Evolutionary conservation across 768 basidiomycete genomes (phyloP).

Genomic region (Boletus bicolor): DNA sequence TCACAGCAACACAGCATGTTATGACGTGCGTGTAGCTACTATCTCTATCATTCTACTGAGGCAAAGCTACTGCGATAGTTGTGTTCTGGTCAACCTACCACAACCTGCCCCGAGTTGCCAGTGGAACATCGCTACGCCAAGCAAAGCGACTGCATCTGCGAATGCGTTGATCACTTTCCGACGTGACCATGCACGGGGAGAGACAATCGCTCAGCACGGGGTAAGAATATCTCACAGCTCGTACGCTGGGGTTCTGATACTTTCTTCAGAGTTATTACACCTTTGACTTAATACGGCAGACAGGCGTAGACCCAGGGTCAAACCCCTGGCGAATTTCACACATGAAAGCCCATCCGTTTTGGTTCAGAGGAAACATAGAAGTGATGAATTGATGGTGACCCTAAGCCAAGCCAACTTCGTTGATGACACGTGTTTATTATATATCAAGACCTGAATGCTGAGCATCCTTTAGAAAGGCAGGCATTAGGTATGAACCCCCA

Average conservation of each 20-base stretch:
- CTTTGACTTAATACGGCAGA: slow-evolving; percentile 22
- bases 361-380: slow-evolving; percentile 28
- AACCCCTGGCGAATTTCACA: slow-evolving; percentile 28
- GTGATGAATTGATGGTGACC: slow-evolving; percentile 16
- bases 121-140: slow-evolving; percentile 20
- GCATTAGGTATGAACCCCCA: background rate
- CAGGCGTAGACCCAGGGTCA: slow-evolving; percentile 5
- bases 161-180: slow-evolving; percentile 23
- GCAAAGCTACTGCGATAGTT: slow-evolving; percentile 5
- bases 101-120: slow-evolving; percentile 15
- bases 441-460: background rate
- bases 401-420: background rate
- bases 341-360: slow-evolving; percentile 28
- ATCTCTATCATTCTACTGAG: background rate
- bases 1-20: slow-evolving; percentile 24
- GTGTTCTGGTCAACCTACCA: slow-evolving; percentile 26
- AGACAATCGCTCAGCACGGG: slow-evolving; percentile 21
- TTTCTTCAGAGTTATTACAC: slow-evolving; percentile 22
- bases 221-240: slow-evolving; percentile 9
- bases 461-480: background rate
- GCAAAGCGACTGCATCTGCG: slow-evolving; percentile 23
- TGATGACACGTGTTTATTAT: background rate
- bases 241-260: background rate
- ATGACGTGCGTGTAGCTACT: slow-evolving; percentile 17
- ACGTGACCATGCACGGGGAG: slow-evolving; percentile 25